A percentile compares a stretch with the other conserved stretches of the same genome.
Evolutionary conservation across 495 filamentous ascomycete genomes (phyloP).

Genomic region (Amphirosellinia nigrospora): DNA sequence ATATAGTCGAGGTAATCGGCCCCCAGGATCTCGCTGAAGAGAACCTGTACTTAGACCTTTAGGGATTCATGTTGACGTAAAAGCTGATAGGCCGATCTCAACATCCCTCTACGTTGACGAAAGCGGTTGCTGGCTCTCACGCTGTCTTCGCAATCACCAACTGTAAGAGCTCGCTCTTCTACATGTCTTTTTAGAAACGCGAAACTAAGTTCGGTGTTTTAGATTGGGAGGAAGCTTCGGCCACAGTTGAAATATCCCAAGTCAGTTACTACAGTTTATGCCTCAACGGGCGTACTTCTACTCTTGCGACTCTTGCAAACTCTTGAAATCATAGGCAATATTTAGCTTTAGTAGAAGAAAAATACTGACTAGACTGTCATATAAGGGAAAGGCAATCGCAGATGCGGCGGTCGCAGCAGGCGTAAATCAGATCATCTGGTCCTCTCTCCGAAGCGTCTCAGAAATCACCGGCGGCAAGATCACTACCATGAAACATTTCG

Average conservation of each 20-base stretch:
- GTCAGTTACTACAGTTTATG: too few species aligned
- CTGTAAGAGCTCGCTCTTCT: neutral
- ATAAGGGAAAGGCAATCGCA: neutral
- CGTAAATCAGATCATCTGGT: neutral
- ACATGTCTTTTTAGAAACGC: neutral
- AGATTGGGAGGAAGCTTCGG: neutral
- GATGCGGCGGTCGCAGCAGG: neutral
- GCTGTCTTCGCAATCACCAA: neutral
- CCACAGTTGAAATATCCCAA: neutral
- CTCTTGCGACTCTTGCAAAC: too few species aligned
- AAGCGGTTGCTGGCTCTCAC: constrained; percentile 2
- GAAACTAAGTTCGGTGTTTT: neutral
- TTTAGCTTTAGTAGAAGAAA: too few species aligned
- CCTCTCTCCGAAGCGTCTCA: neutral
- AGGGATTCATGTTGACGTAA: neutral
- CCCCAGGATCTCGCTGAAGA: neutral
- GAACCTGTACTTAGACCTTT: neutral
- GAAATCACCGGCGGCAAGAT: neutral
- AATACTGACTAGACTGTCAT: too few species aligned
- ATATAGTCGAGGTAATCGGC: neutral
- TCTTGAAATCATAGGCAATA: too few species aligned
- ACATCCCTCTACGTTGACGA: neutral
- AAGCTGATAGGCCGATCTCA: neutral
- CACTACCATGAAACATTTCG: neutral
- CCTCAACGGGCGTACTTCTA: too few species aligned